phyloP scores from a whole-genome alignment of 345 rosid genomes.

The Rhodomyrtus tomentosa region DNA sequence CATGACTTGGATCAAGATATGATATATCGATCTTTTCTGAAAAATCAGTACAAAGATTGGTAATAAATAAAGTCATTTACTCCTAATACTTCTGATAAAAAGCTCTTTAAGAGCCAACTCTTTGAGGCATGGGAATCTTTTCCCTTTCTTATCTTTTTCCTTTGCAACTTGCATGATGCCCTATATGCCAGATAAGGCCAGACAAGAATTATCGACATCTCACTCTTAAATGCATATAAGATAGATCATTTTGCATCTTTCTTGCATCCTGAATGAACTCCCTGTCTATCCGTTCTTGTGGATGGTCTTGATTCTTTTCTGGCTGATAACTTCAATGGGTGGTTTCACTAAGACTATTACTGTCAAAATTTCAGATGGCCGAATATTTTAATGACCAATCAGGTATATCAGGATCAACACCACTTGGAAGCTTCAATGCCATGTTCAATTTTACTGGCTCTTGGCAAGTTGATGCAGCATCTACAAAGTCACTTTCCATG shows the following conservation, averaged over 20 bases:
- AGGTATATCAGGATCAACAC: slow-evolving; percentile 63
- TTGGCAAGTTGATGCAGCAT: slow-evolving; percentile 88
- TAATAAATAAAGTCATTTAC: background rate
- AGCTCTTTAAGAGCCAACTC: background rate
- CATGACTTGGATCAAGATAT: background rate
- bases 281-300: background rate
- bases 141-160: background rate
- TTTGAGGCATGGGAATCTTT: background rate
- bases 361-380: slow-evolving; percentile 61
- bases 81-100: background rate
- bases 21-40: background rate
- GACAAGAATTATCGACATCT: background rate
- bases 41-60: background rate
- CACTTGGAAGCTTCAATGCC: slow-evolving; percentile 92
- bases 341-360: background rate
- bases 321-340: background rate
- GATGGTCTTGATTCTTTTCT: background rate
- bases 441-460: slow-evolving; percentile 97
- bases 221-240: background rate
- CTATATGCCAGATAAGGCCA: background rate
- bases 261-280: background rate
- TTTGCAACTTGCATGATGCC: background rate
- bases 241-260: background rate
- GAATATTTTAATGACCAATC: slow-evolving; percentile 53
- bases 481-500: slow-evolving; percentile 87